A percentile compares a stretch with the other conserved stretches of the same genome.
phyloP scores from a whole-genome alignment of 164 flowering plant genomes.

The Pachysandra terminalis region DNA sequence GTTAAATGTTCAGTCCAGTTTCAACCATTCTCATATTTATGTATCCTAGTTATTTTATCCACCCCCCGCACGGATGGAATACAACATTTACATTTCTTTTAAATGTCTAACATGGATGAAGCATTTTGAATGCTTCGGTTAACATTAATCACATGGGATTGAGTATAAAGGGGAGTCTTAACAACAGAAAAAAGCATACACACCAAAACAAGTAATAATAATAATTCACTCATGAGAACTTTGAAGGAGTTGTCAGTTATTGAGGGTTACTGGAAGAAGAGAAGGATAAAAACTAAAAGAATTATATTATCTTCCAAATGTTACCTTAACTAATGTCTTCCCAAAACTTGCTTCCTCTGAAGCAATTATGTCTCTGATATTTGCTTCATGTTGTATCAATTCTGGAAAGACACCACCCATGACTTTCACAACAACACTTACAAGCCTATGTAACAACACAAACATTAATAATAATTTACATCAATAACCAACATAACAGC shows the following conservation, averaged over 20 bases:
- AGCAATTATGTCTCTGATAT: slow-evolving; percentile 61
- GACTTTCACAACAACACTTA: slow-evolving; percentile 58
- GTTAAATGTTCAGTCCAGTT: slow-evolving; percentile 5
- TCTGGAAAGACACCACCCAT: slow-evolving; percentile 95
- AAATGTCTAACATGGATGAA: no score
- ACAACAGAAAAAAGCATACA: no score
- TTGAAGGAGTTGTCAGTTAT: background rate
- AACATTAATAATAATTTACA: background rate
- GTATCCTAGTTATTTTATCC: background rate
- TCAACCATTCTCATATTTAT: background rate
- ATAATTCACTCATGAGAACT: no score
- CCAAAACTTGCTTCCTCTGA: slow-evolving; percentile 91
- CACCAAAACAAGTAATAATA: no score
- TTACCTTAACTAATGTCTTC: slow-evolving; percentile 80
- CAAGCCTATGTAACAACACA: slow-evolving; percentile 55
- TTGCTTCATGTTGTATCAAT: slow-evolving; percentile 63
- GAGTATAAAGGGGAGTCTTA: no score
- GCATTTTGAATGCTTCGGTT: no score
- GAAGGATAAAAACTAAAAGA: background rate
- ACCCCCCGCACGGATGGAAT: no score
- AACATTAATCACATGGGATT: no score
- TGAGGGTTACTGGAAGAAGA: no score
- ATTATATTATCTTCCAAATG: background rate
- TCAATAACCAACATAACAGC: background rate
- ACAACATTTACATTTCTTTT: no score